Conservation (phyloP, 2,329 filamentous ascomycete genomes). For the Penicillium sp. region DNA sequence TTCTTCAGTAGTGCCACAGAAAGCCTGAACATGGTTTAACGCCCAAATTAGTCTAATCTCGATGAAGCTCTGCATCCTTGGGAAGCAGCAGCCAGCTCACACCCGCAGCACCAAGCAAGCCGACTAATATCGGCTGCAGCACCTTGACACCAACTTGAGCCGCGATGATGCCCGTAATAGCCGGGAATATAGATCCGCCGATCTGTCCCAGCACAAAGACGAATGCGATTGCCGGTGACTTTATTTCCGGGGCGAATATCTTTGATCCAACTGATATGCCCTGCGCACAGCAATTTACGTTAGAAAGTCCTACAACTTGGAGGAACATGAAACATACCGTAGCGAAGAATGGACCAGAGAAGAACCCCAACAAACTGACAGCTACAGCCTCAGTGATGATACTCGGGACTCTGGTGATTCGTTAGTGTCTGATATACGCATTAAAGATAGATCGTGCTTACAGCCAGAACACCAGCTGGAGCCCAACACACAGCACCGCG, state of each 20-base stretch:
- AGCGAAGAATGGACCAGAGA: conserved; percentile 60
- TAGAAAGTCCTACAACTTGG: not conserved
- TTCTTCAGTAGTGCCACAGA: not conserved
- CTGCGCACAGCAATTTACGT: conserved; percentile 4
- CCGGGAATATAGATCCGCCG: conserved; percentile 58
- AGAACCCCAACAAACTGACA: conserved; percentile 58
- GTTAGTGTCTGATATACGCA: not conserved
- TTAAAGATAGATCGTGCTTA: not conserved
- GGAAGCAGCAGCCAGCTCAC: conserved; percentile 49
- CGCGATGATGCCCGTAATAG: conserved; percentile 56
- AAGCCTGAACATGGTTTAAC: rapidly evolving
- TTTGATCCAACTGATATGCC: conserved; percentile 55
- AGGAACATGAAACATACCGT: conserved; percentile 39
- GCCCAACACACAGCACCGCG: conserved; percentile 50
- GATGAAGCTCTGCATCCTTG: conserved; percentile 20
- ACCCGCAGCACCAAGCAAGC: conserved; percentile 48
- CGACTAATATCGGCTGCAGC: conserved; percentile 56
- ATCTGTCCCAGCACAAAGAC: conserved; percentile 60
- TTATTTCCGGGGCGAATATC: conserved; percentile 51
- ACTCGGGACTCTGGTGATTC: conserved; percentile 38
- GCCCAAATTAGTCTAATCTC: conserved; percentile 14
- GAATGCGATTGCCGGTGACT: conserved; percentile 54
- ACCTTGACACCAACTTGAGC: conserved; percentile 48
- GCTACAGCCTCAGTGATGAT: conserved; percentile 55
- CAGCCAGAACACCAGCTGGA: conserved; percentile 64